phyloP scores from a whole-genome alignment of 2,329 filamentous ascomycete genomes.

The Parafenestella ontariensis region DNA sequence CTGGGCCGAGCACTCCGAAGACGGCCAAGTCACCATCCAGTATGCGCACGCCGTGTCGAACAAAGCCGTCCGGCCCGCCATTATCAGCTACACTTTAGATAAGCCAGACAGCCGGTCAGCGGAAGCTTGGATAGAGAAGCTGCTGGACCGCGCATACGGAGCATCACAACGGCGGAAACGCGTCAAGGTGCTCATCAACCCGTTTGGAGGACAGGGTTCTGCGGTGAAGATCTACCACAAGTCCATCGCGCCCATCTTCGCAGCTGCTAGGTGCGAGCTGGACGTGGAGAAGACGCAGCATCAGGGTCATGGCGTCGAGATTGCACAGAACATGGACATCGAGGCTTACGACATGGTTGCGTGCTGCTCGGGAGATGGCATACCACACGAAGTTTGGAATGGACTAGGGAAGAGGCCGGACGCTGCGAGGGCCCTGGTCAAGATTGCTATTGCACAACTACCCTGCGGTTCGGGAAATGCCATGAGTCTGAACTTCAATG shows the following conservation, averaged over 20 bases:
- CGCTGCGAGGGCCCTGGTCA: constrained; percentile 74
- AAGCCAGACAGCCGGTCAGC: constrained; percentile 59
- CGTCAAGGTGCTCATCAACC: constrained; percentile 89
- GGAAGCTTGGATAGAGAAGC: constrained; percentile 66
- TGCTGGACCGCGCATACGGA: constrained; percentile 76
- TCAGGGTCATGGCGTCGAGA: constrained; percentile 78
- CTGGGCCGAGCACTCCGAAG: constrained; percentile 72
- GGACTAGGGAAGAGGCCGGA: constrained; percentile 80
- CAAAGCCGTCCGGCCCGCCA: constrained; percentile 65
- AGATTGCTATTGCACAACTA: constrained; percentile 82
- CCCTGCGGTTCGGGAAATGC: constrained; percentile 95
- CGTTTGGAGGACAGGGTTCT: constrained; percentile 81
- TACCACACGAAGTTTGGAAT: constrained; percentile 94
- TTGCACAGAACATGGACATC: constrained; percentile 77
- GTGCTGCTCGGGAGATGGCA: constrained; percentile 89
- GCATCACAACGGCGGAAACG: constrained; percentile 73
- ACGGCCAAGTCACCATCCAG: constrained; percentile 69
- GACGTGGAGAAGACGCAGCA: constrained; percentile 76
- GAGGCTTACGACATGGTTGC: constrained; percentile 84
- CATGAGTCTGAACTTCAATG: constrained; percentile 88
- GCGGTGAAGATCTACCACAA: constrained; percentile 76
- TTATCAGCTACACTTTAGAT: constrained; percentile 67
- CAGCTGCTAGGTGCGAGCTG: constrained; percentile 78
- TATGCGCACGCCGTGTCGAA: constrained; percentile 69
- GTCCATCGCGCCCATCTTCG: constrained; percentile 81